A percentile compares a stretch with the other conserved stretches of the same genome.
Conservation (phyloP, 495 filamentous ascomycete genomes). For the Trichocladium antarcticum region DNA sequence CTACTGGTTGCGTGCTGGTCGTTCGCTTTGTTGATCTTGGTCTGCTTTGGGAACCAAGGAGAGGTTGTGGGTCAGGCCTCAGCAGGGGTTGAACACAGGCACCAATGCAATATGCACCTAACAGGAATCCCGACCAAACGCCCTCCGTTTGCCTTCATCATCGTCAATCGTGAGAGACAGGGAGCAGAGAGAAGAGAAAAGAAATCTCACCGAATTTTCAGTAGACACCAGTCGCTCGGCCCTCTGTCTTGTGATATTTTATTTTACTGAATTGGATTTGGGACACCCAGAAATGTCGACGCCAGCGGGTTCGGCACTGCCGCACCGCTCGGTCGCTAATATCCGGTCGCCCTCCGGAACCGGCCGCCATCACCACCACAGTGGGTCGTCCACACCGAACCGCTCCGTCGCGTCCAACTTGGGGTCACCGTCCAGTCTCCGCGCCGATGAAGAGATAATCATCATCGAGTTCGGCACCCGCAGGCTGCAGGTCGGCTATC, state of each 20-base stretch:
- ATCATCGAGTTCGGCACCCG: slow-evolving; percentile 75
- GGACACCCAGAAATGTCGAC: slow-evolving; percentile 13
- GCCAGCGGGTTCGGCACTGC: slow-evolving; percentile 24
- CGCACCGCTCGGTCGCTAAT: slow-evolving; percentile 42
- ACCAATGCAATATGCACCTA: neutral
- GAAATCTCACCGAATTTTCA: too few species aligned
- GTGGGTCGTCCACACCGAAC: slow-evolving; percentile 49
- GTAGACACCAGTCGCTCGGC: too few species aligned
- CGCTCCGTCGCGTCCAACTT: slow-evolving; percentile 51
- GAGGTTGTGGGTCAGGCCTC: too few species aligned
- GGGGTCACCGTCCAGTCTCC: slow-evolving; percentile 61
- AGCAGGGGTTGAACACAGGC: too few species aligned
- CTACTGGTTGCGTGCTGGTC: too few species aligned
- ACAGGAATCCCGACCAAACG: neutral
- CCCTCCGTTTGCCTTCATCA: too few species aligned
- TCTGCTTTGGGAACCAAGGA: slow-evolving; percentile 12
- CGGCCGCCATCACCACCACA: slow-evolving; percentile 8
- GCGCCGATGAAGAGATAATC: slow-evolving; percentile 71
- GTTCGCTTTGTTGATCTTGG: slow-evolving; percentile 23
- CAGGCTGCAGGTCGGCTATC: slow-evolving; percentile 72
- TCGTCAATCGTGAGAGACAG: neutral
- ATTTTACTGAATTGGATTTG: neutral
- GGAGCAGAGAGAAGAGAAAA: neutral
- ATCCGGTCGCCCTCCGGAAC: slow-evolving; percentile 32
- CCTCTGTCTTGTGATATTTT: too few species aligned